A percentile compares a stretch with the other conserved stretches of the same genome.
Conservation (phyloP, 495 filamentous ascomycete genomes). For the Hyaloscypha bicolor region DNA sequence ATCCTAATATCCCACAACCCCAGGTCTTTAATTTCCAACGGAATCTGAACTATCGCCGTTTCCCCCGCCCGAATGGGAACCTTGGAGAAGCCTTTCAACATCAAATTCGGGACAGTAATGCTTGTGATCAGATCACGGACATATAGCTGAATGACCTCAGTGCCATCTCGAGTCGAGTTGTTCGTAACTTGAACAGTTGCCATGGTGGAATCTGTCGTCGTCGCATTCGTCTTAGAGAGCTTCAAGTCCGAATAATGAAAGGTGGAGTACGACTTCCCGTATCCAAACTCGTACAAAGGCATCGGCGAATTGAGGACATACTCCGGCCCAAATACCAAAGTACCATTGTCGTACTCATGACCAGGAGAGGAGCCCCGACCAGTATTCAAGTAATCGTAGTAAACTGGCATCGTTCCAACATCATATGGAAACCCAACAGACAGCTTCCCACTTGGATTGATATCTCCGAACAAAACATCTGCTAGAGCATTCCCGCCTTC, state of each 20-base stretch:
- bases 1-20: conserved; percentile 63
- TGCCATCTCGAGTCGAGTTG: conserved; percentile 54
- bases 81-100: conserved; percentile 72
- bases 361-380: conserved; percentile 58
- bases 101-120: conserved; percentile 65
- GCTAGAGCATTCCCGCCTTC: conserved; percentile 88
- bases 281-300: conserved; percentile 69
- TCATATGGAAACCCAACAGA: conserved; percentile 60
- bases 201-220: conserved; percentile 45
- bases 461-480: conserved; percentile 86
- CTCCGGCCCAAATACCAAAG: conserved; percentile 63
- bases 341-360: conserved; percentile 51
- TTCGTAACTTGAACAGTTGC: conserved; percentile 63
- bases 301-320: conserved; percentile 62
- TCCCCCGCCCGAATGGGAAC: conserved; percentile 60
- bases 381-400: conserved; percentile 72
- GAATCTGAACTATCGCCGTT: conserved; percentile 57
- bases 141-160: conserved; percentile 73
- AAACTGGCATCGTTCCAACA: conserved; percentile 66
- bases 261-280: conserved; percentile 66
- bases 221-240: conserved; percentile 47
- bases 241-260: conserved; percentile 57
- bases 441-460: conserved; percentile 82
- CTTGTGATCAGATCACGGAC: conserved; percentile 60
- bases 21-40: conserved; percentile 51